phyloP scores from a whole-genome alignment of 331 rosid species.

The Malus hybrid region DNA sequence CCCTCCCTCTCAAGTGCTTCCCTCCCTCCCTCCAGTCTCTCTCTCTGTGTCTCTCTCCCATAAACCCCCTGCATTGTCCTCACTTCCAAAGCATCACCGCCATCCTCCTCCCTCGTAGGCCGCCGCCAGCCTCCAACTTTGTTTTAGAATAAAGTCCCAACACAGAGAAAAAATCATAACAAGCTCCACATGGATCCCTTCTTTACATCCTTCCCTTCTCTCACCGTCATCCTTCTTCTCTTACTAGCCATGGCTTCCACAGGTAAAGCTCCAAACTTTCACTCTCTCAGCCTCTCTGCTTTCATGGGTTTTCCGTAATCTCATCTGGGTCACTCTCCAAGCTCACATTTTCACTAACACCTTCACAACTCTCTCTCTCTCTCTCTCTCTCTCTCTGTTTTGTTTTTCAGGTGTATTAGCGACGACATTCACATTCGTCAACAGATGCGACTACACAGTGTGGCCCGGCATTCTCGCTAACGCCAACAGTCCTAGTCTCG shows the following conservation, averaged over 20 bases:
- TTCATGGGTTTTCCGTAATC: not conserved
- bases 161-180: not conserved
- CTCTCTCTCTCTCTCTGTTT: not conserved
- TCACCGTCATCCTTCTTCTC: conserved; percentile 15
- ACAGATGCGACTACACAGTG: conserved; percentile 70
- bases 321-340: not conserved
- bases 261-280: conserved; percentile 27
- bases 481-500: conserved; percentile 66
- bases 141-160: not conserved
- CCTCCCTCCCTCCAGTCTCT: not conserved
- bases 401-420: conserved; percentile 32
- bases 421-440: conserved; percentile 68
- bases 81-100: not conserved
- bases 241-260: conserved; percentile 34
- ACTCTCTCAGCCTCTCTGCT: not conserved
- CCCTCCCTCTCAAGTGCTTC: not conserved
- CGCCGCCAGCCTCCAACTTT: not conserved
- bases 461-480: conserved; percentile 95
- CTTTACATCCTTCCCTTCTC: not conserved
- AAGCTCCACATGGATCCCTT: conserved; percentile 24
- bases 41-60: not conserved
- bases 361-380: not conserved
- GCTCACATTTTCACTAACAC: not conserved
- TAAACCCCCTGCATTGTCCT: not conserved
- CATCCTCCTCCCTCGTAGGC: not conserved